Percentiles rank a stretch among this genome's conserved stretches.
phyloP scores from a whole-genome alignment of 2,329 filamentous ascomycete genomes.

The Tolypocladium album region DNA sequence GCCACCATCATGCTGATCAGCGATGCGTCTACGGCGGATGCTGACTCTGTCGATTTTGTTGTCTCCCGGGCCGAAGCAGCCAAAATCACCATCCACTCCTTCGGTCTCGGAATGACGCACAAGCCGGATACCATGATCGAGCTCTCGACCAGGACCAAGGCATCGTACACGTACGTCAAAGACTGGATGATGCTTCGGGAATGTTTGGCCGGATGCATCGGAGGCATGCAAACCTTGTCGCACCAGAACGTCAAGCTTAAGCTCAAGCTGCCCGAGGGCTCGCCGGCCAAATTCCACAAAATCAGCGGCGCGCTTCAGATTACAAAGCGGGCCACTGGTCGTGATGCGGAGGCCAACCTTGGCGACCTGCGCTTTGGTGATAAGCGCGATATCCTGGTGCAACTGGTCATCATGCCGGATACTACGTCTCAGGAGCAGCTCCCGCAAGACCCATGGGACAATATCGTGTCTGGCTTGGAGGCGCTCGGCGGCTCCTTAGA shows the following conservation, averaged over 20 bases:
- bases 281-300: conserved; percentile 96
- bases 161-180: conserved; percentile 95
- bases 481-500: conserved; percentile 83
- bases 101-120: conserved; percentile 90
- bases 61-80: conserved; percentile 93
- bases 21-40: conserved; percentile 89
- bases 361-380: conserved; percentile 93
- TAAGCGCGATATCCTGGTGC: conserved; percentile 86
- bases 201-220: conserved; percentile 86
- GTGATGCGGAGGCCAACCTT: conserved; percentile 84
- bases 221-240: conserved; percentile 85
- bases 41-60: conserved; percentile 94
- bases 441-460: conserved; percentile 93
- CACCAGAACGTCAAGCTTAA: conserved; percentile 97
- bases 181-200: conserved; percentile 99
- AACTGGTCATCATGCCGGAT: conserved; percentile 85
- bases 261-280: conserved; percentile 87
- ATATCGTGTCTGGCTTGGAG: conserved; percentile 89
- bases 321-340: conserved; percentile 88
- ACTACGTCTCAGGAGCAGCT: conserved; percentile 71
- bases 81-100: conserved; percentile 94
- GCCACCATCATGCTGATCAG: conserved; percentile 95
- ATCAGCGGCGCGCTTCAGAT: conserved; percentile 94
- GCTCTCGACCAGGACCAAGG: conserved; percentile 88
- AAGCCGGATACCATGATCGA: conserved; percentile 99